phyloP scores from a whole-genome alignment of 176 grass and related monocot species.

The Ananas comosus region DNA sequence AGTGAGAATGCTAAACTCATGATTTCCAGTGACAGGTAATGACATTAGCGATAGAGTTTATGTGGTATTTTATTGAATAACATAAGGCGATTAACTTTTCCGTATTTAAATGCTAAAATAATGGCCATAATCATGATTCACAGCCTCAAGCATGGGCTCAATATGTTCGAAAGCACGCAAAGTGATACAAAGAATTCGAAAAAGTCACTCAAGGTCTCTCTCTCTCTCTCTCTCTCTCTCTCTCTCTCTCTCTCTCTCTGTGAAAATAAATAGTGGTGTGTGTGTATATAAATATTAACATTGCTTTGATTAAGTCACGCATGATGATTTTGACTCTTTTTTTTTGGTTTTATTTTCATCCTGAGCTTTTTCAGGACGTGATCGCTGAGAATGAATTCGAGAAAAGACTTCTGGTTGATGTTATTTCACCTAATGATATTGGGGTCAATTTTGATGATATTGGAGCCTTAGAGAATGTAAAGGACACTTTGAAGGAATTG shows the following conservation, averaged over 20 bases:
- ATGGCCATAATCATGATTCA: background rate
- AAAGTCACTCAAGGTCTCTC: constrained; percentile 84
- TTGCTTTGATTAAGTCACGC: too few species aligned
- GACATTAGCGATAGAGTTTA: background rate
- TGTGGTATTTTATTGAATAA: background rate
- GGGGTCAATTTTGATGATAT: constrained; percentile 30
- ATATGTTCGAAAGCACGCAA: constrained; percentile 83
- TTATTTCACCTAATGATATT: constrained; percentile 22
- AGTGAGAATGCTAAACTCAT: constrained; percentile 15
- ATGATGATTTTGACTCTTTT: background rate
- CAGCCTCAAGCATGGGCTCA: constrained; percentile 85
- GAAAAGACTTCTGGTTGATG: constrained; percentile 23
- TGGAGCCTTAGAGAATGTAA: constrained; percentile 27
- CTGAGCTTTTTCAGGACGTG: constrained; percentile 51
- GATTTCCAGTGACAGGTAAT: constrained; percentile 31
- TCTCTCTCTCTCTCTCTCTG: constrained; percentile 9
- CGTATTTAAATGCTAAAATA: too few species aligned
- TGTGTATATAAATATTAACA: too few species aligned
- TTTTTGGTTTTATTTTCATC: background rate
- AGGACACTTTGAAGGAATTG: constrained; percentile 23
- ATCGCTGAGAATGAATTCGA: constrained; percentile 38
- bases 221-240: constrained; percentile 10
- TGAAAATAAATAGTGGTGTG: too few species aligned
- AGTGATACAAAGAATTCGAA: constrained; percentile 90
- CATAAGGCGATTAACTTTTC: too few species aligned